These are phyloP conservation scores for Nidularia sp. DNA, from an alignment of 768 basidiomycete genomes.

Conservation along the genomic window DNA sequence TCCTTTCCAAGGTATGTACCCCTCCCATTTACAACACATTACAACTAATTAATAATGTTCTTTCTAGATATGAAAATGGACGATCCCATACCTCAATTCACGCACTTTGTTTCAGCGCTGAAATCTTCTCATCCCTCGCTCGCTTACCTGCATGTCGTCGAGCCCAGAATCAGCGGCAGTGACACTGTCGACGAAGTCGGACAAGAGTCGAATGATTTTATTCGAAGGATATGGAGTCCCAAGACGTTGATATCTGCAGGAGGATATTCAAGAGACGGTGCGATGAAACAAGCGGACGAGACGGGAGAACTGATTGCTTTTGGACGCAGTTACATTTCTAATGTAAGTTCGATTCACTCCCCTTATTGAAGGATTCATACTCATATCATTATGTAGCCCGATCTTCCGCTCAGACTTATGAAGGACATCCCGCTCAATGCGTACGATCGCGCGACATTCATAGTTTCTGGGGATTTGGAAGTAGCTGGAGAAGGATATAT, in stretches of 20 bases:
- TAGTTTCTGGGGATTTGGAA: no score
- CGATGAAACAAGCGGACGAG: not conserved
- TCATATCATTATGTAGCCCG: no score
- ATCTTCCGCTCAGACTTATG: no score
- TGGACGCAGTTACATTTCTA: not conserved
- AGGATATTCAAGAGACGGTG: not conserved
- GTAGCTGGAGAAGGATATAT: no score
- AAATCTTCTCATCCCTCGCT: conserved; percentile 23
- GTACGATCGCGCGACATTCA: no score
- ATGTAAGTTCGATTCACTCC: not conserved
- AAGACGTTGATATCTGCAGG: not conserved
- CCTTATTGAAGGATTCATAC: no score
- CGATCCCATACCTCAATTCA: conserved; percentile 42
- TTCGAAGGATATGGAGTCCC: conserved; percentile 20
- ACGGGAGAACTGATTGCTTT: not conserved
- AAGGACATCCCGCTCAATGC: no score
- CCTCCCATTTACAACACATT: not conserved
- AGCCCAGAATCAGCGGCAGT: conserved; percentile 19
- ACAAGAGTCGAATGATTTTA: conserved; percentile 17
- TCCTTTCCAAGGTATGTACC: conserved; percentile 21
- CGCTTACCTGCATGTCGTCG: conserved; percentile 41
- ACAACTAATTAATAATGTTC: not conserved
- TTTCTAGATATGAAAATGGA: conserved; percentile 39
- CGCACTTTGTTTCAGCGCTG: conserved; percentile 33
- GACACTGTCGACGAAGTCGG: not conserved